phyloP scores from a whole-genome alignment of 1,139 yeast genomes.

The Hyphopichia khmerensis region DNA sequence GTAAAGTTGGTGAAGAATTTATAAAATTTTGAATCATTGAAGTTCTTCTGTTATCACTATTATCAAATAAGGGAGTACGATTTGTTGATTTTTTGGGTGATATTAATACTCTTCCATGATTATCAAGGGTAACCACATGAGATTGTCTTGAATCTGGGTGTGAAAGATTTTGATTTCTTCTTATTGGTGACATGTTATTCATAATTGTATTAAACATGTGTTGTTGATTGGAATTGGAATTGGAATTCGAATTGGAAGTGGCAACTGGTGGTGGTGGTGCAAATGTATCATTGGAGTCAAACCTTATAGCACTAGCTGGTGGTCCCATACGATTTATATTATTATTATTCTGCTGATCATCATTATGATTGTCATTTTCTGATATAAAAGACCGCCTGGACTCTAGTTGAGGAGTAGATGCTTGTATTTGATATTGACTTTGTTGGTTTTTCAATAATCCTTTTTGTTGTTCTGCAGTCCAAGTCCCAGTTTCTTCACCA shows the following conservation, averaged over 20 bases:
- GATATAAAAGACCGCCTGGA: slow-evolving; percentile 13
- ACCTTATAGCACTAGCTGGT: slow-evolving; percentile 9
- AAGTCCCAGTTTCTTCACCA: slow-evolving; percentile 39
- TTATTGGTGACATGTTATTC: slow-evolving; percentile 12
- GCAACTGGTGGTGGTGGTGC: slow-evolving; percentile 23
- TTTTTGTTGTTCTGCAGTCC: slow-evolving; percentile 34
- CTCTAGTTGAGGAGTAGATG: slow-evolving; percentile 37
- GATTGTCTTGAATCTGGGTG: background rate
- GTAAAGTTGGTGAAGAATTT: slow-evolving; percentile 53
- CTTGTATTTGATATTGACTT: slow-evolving; percentile 16
- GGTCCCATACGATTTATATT: background rate
- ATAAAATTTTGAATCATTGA: slow-evolving; percentile 42
- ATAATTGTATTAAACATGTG: slow-evolving; percentile 4
- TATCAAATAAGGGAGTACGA: slow-evolving; percentile 22
- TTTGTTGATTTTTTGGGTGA: slow-evolving; percentile 29
- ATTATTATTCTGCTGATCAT: background rate
- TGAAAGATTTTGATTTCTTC: background rate
- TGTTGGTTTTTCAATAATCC: slow-evolving; percentile 7
- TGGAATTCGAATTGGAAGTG: slow-evolving; percentile 14
- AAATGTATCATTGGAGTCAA: slow-evolving; percentile 25
- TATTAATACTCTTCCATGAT: slow-evolving; percentile 34
- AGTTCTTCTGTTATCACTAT: slow-evolving; percentile 26
- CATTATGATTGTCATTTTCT: background rate
- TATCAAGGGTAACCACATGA: slow-evolving; percentile 16
- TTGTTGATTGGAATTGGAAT: too few relatives aligned